Base-by-base conservation (phyloP, 176 grass and related monocot species). In the Zoysia japonica region DNA sequence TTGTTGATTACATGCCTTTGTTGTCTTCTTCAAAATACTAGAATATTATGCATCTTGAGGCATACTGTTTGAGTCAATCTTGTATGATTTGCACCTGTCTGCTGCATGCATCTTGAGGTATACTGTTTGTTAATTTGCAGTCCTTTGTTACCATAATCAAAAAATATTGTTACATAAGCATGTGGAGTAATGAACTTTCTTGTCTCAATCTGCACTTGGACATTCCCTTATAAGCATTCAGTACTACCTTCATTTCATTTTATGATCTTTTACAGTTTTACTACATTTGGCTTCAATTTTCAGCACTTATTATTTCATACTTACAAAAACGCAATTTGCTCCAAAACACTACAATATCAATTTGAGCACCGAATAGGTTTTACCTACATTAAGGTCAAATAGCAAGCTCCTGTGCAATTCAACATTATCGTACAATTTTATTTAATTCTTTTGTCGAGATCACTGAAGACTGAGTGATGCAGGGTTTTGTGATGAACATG, bases 401-500 rank as follows among this genome's bases (percentile, higher is more conserved):
- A 62, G 61, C 11, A 69, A 75, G 45, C 45, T 53, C 5, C 36
- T 28, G 19, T 20, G 12, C 17, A 55, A 68, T 47, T 68, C 15
- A 65, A 68, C 68, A 79, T 54, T 53, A 35, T 1, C 4, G 6
- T 13, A 9, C 28, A n/a, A 55, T 84, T 28, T 10, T 74, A 46
- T 79, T 38, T 10, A 17, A 57, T 77, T 73, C 50, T 45, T 65
- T 7, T 28, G 28, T 70, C 61, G 4, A 47, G 49, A 17, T 80
- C 11, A 68, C 45, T 92, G 74, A 83, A 46, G 68, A 13, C 3
- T 85, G 68, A 70, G 69, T 11, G 39, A 50, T 94, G 65, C 74
- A 94, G 92, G 96, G 92, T 68, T 98, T 94, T 84, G 86, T 94
- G 68, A 98, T 98, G 88, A 98, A 98, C 78, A 80, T 98, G 96